These are phyloP conservation scores for Umbelopsis vinacea DNA, from an alignment of 192 early-diverging fungal genomes.

Conservation along the genomic window DNA sequence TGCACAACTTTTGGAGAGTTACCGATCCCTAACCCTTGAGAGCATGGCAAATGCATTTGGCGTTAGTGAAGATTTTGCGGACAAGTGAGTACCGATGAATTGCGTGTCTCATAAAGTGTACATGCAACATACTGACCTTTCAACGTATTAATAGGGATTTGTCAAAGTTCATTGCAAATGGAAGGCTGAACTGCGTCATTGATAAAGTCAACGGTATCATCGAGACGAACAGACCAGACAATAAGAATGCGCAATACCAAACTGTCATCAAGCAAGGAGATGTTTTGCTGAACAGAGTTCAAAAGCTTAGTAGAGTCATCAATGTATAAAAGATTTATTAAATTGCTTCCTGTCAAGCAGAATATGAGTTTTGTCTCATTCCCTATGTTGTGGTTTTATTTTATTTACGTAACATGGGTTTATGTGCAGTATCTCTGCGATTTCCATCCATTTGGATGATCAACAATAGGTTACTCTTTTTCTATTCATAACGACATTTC, in stretches of 20 bases:
- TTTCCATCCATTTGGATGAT: neutral
- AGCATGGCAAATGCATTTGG: slow-evolving; percentile 98
- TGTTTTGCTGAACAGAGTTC: slow-evolving; percentile 90
- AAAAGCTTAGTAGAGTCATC: slow-evolving; percentile 94
- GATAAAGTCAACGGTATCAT: slow-evolving; percentile 99
- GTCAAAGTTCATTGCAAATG: slow-evolving; percentile 92
- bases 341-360: neutral
- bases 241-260: slow-evolving; percentile 99
- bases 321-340: slow-evolving; percentile 64
- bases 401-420: neutral
- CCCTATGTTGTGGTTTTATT: neutral
- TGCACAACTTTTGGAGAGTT: slow-evolving; percentile 94
- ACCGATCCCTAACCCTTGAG: slow-evolving; percentile 90
- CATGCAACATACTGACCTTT: neutral
- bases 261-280: slow-evolving; percentile 96
- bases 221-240: slow-evolving; percentile 96
- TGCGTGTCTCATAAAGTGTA: neutral
- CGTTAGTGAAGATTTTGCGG: slow-evolving; percentile 93
- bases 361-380: neutral
- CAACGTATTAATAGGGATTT: slow-evolving; percentile 68
- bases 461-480: neutral
- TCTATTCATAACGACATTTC: neutral
- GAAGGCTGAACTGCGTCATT: slow-evolving; percentile 97
- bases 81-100: slow-evolving; percentile 62
- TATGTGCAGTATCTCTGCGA: neutral